A percentile compares a stretch with the other conserved stretches of the same genome.
Evolutionary conservation across 495 filamentous ascomycete species (phyloP).

Genomic region (Penicillium verhagenii): DNA sequence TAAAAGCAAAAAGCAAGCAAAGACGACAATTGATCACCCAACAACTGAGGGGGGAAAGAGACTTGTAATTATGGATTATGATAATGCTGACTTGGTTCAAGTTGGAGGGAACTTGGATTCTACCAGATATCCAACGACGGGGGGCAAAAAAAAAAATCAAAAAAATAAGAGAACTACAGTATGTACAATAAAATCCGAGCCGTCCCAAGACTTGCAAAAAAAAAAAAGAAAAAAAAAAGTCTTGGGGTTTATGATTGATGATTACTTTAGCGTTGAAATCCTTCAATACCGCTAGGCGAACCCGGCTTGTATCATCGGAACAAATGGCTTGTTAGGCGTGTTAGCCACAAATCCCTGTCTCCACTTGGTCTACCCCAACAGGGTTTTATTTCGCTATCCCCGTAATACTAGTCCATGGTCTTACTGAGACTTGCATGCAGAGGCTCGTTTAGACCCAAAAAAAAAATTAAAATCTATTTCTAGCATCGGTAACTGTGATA

Average conservation of each 20-base stretch:
- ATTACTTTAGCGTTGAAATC: not conserved
- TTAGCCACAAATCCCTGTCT: not conserved
- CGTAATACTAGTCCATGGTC: not conserved
- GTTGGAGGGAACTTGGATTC: not conserved
- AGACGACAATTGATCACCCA: not conserved
- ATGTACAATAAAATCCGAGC: not conserved
- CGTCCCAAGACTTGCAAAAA: not conserved
- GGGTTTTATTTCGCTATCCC: not conserved
- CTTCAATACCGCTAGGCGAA: not conserved
- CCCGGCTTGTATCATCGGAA: not conserved
- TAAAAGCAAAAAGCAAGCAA: not conserved
- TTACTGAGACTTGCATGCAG: constrained; percentile 1
- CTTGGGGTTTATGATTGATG: not conserved
- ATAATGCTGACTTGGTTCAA: not conserved
- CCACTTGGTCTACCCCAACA: not conserved
- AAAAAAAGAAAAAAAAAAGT: not conserved
- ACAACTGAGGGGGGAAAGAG: not conserved
- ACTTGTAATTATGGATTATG: not conserved
- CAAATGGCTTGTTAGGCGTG: not conserved
- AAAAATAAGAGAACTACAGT: too few species aligned
- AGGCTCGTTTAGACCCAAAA: not conserved
- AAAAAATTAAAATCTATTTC: constrained; percentile 4
- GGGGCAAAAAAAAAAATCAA: not conserved
- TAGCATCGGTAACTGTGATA: not conserved
- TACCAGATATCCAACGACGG: not conserved